These are phyloP conservation scores for Stagonosporopsis chrysanthemi DNA, from an alignment of 2,329 filamentous ascomycete genomes.

Conservation along the genomic window DNA sequence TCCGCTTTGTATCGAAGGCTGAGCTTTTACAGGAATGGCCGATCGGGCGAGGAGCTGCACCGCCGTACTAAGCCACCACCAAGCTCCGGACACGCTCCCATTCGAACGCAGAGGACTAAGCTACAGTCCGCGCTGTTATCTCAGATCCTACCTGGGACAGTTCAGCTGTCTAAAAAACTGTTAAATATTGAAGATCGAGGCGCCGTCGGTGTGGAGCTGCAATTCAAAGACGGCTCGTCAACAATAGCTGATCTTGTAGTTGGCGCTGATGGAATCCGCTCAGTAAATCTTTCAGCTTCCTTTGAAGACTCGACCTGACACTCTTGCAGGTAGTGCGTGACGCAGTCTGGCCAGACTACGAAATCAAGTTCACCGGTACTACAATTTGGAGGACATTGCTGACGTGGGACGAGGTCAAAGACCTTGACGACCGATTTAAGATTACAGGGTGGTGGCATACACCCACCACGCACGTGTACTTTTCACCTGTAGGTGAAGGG, in stretches of 20 bases:
- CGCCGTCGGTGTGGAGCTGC: constrained; percentile 33
- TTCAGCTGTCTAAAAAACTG: constrained; percentile 58
- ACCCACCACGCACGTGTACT: constrained; percentile 53
- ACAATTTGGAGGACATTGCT: constrained; percentile 59
- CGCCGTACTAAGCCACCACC: constrained; percentile 26
- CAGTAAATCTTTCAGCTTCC: constrained; percentile 54
- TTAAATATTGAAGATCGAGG: constrained; percentile 49
- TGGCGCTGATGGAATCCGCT: constrained; percentile 53
- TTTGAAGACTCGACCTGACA: background rate
- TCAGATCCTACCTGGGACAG: constrained; percentile 53
- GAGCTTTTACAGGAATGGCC: constrained; percentile 37
- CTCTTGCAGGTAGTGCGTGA: constrained; percentile 51
- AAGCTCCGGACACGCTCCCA: constrained; percentile 1
- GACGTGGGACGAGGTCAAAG: constrained; percentile 38
- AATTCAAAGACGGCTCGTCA: constrained; percentile 57
- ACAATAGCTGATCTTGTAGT: constrained; percentile 56
- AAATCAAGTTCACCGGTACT: constrained; percentile 58
- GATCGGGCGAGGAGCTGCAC: constrained; percentile 39
- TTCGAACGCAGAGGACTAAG: constrained; percentile 36
- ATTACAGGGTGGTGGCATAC: constrained; percentile 56
- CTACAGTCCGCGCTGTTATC: constrained; percentile 60
- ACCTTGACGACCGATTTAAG: constrained; percentile 45
- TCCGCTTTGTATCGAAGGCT: background rate
- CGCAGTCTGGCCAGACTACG: constrained; percentile 53
- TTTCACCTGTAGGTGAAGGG: constrained; percentile 44